These are phyloP conservation scores for Acer yangbiense DNA, from an alignment of 345 rosid species.

Conservation along the genomic window DNA sequence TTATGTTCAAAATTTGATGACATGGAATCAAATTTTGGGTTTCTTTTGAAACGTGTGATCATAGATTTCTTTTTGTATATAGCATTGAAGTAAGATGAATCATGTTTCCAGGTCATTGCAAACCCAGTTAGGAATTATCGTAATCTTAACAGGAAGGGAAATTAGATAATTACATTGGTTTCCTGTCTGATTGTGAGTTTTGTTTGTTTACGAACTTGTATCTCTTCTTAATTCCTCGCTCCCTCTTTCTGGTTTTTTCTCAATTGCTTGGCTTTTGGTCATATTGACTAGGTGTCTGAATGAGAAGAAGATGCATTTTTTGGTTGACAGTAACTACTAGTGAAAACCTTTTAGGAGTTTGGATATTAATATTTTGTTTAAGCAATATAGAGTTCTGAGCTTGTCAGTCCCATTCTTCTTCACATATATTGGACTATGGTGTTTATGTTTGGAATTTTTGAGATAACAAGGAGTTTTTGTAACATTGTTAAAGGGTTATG, in stretches of 20 bases:
- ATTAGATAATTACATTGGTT: neutral
- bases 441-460: conserved; percentile 3
- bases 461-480: conserved; percentile 12
- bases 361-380: neutral
- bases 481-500: conserved; percentile 67
- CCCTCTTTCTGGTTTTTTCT: too few relatives aligned
- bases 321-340: neutral
- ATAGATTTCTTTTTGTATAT: neutral
- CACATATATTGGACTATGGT: neutral
- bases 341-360: neutral
- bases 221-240: neutral
- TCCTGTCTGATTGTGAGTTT: neutral
- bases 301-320: neutral
- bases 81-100: neutral
- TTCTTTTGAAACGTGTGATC: neutral
- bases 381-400: neutral
- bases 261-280: neutral
- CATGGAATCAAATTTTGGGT: neutral
- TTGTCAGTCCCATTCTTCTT: neutral
- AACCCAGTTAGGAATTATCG: neutral
- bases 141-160: neutral
- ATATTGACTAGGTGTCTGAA: neutral
- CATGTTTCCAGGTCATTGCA: neutral
- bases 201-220: neutral
- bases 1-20: neutral